A percentile compares a stretch with the other conserved stretches of the same genome.
Evolutionary conservation across 2,329 filamentous ascomycete genomes (phyloP).

Genomic region (Pseudocercospora fijiensis): DNA sequence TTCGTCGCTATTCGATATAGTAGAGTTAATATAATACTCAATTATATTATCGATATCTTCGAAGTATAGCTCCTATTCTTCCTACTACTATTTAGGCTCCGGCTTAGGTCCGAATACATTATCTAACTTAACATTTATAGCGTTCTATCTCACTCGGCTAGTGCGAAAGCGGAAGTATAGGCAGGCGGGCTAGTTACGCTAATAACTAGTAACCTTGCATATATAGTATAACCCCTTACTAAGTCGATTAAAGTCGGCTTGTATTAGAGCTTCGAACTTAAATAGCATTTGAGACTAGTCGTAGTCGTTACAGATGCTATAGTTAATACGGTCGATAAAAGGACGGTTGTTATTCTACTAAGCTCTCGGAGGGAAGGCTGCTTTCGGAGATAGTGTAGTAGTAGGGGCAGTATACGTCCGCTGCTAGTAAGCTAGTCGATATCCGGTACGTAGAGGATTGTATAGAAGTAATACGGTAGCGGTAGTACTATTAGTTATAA

Average conservation of each 20-base stretch:
- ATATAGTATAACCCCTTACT: not conserved
- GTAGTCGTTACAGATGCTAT: not conserved
- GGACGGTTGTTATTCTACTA: no score
- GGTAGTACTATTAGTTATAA: not conserved
- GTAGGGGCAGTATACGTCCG: not conserved
- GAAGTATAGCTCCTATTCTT: not conserved
- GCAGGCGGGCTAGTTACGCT: not conserved
- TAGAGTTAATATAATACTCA: not conserved
- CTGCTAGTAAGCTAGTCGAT: not conserved
- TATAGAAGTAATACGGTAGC: not conserved
- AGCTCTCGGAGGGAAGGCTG: not conserved
- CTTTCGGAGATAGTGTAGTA: not conserved
- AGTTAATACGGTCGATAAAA: not conserved
- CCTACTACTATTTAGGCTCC: not conserved
- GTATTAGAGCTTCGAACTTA: not conserved
- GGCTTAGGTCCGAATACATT: not conserved
- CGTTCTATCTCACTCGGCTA: not conserved
- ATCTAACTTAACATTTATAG: not conserved
- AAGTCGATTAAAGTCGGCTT: not conserved
- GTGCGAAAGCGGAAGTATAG: not conserved
- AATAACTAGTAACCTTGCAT: not conserved
- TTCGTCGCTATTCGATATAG: not conserved
- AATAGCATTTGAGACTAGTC: not conserved
- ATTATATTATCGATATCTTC: not conserved
- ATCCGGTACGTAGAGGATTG: not conserved